Conservation (phyloP, 2,329 filamentous ascomycete genomes). For the Aspergillus cejpii region DNA sequence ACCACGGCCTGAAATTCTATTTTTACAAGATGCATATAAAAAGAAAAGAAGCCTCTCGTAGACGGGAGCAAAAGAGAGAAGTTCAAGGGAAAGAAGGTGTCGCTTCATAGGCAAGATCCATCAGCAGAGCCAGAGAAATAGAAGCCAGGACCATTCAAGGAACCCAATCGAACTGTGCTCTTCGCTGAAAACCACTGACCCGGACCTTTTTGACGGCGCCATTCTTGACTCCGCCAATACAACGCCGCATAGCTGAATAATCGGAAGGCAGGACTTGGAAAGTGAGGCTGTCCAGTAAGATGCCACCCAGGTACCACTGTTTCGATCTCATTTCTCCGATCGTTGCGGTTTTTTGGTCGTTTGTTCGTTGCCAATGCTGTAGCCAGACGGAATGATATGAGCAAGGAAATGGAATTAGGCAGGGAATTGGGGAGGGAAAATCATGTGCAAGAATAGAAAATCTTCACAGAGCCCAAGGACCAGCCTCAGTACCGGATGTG, state of each 20-base stretch:
- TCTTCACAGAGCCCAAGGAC: constrained; percentile 29
- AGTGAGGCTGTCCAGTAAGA: constrained; percentile 19
- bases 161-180: constrained; percentile 14
- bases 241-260: constrained; percentile 35
- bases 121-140: constrained; percentile 2
- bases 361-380: constrained; percentile 8
- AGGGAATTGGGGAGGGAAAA: constrained; percentile 17
- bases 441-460: constrained; percentile 35
- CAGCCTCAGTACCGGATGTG: constrained; percentile 28
- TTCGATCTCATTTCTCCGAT: constrained; percentile 2
- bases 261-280: constrained; percentile 23
- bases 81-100: constrained; percentile 13
- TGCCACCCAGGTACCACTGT: constrained; percentile 8
- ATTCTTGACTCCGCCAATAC: constrained; percentile 30
- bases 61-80: constrained; percentile 7
- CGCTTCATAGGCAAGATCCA: constrained; percentile 6
- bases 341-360: constrained; percentile 6
- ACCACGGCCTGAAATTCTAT: constrained; percentile 30
- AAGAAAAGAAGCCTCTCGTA: constrained; percentile 4
- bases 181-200: constrained; percentile 26
- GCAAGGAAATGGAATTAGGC: constrained; percentile 12
- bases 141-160: constrained; percentile 13
- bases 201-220: constrained; percentile 28
- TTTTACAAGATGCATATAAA: constrained; percentile 32
- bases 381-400: constrained; percentile 13